These are phyloP conservation scores for Metarhizium sp. DNA, from an alignment of 2,329 filamentous ascomycete genomes.

Conservation along the genomic window DNA sequence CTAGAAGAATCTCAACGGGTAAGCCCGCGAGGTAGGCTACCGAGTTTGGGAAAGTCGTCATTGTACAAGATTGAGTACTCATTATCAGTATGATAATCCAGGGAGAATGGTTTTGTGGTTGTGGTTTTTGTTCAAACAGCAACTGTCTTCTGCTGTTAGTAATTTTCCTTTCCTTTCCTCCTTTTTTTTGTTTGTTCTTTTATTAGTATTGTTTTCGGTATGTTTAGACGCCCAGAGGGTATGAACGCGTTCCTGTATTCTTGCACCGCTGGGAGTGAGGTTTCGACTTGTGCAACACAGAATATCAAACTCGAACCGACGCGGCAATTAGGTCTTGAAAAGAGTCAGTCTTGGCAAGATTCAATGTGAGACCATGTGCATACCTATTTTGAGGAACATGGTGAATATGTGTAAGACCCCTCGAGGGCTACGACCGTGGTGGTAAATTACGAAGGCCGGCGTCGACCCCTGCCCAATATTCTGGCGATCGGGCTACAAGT, in stretches of 20 bases:
- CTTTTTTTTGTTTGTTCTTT: background rate
- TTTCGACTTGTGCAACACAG: background rate
- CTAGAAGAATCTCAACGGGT: slow-evolving; percentile 38
- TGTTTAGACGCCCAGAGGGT: background rate
- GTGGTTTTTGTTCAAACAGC: background rate
- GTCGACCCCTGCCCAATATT: background rate
- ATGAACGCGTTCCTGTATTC: slow-evolving; percentile 17
- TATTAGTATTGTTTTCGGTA: background rate
- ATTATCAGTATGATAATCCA: background rate
- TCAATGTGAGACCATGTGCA: background rate
- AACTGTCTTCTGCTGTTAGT: background rate
- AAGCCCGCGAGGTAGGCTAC: slow-evolving; percentile 18
- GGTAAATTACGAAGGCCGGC: background rate
- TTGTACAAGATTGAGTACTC: slow-evolving; percentile 2
- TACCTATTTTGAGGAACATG: slow-evolving; percentile 3
- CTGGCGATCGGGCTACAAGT: background rate
- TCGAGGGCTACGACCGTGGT: background rate
- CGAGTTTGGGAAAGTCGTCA: slow-evolving; percentile 11
- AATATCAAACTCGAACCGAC: background rate
- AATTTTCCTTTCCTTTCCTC: background rate
- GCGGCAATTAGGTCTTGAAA: background rate
- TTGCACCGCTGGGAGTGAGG: slow-evolving; percentile 10
- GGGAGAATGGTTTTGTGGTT: background rate
- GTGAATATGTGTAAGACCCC: background rate
- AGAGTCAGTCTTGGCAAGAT: background rate